Percentiles rank a stretch among this genome's conserved stretches.
Conservation (phyloP, 495 filamentous ascomycete species). For the Aspergillus panamensis region DNA sequence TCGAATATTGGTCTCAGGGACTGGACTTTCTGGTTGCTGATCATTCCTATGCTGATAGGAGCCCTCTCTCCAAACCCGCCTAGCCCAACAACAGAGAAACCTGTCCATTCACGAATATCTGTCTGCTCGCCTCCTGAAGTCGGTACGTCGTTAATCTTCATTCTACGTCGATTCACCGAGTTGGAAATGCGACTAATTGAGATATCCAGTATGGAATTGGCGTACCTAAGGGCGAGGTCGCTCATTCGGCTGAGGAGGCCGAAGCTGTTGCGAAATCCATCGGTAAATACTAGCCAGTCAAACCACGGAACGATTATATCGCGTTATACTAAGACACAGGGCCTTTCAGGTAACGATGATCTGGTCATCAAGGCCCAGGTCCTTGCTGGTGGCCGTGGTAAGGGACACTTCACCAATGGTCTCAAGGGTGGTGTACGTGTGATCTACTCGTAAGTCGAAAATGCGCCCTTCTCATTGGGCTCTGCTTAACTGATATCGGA, state of each 20-base stretch:
- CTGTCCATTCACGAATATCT: constrained; percentile 97
- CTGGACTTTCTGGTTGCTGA: background rate
- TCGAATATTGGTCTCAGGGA: constrained; percentile 1
- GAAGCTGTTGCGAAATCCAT: constrained; percentile 87
- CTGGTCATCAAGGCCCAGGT: constrained; percentile 99
- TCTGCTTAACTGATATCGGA: constrained; percentile 18
- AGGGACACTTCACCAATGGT: constrained; percentile 96
- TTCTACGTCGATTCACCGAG: background rate
- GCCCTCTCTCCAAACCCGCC: constrained; percentile 45
- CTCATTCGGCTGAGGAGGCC: constrained; percentile 77
- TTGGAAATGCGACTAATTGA: constrained; percentile 23
- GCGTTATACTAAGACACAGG: constrained; percentile 29
- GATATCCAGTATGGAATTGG: constrained; percentile 80
- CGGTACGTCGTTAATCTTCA: constrained; percentile 50
- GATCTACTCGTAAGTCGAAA: constrained; percentile 80
- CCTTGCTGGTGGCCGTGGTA: constrained; percentile 93
- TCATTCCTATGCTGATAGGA: constrained; percentile 36
- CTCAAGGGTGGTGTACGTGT: constrained; percentile 98
- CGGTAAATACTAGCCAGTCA: constrained; percentile 44
- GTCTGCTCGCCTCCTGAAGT: constrained; percentile 81
- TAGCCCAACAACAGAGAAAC: constrained; percentile 67
- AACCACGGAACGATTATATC: constrained; percentile 10
- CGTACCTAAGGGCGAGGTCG: constrained; percentile 83
- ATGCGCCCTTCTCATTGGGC: background rate
- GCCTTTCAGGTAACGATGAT: constrained; percentile 69